phyloP scores from a whole-genome alignment of 176 grass and related monocot genomes.

The Ensete ventricosum region DNA sequence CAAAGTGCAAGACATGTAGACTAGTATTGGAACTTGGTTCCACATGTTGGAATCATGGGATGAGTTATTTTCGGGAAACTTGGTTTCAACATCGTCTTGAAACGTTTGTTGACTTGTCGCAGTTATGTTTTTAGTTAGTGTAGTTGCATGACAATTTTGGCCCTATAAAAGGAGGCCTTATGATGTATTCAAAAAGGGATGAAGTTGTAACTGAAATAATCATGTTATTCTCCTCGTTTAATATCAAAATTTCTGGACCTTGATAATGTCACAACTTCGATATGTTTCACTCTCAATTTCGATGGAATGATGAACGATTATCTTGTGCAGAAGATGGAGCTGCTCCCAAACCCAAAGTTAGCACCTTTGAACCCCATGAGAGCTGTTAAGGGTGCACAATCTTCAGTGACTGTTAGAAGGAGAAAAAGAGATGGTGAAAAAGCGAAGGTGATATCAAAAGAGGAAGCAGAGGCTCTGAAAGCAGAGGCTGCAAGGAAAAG shows the following conservation, averaged over 20 bases:
- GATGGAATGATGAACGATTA: neutral
- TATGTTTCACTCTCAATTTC: neutral
- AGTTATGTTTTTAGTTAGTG: too few species aligned
- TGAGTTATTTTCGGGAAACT: too few species aligned
- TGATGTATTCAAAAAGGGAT: too few species aligned
- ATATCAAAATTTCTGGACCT: neutral
- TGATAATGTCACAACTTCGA: neutral
- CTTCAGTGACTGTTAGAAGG: conserved; percentile 45
- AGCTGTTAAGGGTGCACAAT: conserved; percentile 42
- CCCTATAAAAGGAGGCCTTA: too few species aligned
- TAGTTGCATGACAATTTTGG: too few species aligned
- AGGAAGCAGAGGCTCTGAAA: conserved; percentile 66
- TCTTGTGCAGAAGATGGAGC: neutral
- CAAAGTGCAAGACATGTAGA: too few species aligned
- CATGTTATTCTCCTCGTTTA: neutral
- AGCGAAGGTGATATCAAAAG: conserved; percentile 57
- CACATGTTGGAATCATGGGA: too few species aligned
- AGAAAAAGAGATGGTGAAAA: conserved; percentile 58
- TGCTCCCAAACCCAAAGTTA: conserved; percentile 33
- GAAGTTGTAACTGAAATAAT: too few species aligned
- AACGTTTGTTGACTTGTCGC: too few species aligned
- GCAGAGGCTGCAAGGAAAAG: conserved; percentile 76
- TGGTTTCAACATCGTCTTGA: too few species aligned
- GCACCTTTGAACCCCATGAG: conserved; percentile 59
- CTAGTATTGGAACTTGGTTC: too few species aligned